Conservation (phyloP, 2,329 filamentous ascomycete genomes). For the Gnomoniopsis smithogilvyi region DNA sequence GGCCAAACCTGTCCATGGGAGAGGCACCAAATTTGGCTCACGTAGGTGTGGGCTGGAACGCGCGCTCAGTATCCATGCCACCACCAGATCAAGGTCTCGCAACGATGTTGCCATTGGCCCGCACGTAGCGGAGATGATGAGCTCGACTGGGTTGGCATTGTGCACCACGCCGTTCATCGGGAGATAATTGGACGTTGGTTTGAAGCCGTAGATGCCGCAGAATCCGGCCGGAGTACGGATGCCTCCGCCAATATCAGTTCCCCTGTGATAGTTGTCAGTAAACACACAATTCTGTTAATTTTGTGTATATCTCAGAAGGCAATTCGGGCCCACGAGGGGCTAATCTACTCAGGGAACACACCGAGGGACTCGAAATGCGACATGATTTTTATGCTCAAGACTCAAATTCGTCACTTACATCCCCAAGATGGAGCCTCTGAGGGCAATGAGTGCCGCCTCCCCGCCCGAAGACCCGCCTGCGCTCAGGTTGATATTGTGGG, state of each 20-base stretch:
- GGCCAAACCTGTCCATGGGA: slow-evolving; percentile 30
- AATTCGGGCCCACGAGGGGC: no score
- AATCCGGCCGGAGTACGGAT: slow-evolving; percentile 6
- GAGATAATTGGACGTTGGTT: not conserved
- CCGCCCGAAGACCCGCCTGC: slow-evolving; percentile 66
- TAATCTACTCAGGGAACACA: no score
- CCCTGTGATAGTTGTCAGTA: slow-evolving; percentile 13
- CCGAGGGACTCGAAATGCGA: no score
- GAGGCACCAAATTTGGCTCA: slow-evolving; percentile 27
- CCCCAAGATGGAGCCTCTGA: slow-evolving; percentile 22
- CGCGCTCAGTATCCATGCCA: slow-evolving; percentile 20
- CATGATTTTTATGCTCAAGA: no score
- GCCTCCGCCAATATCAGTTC: slow-evolving; percentile 35
- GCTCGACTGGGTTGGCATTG: slow-evolving; percentile 25
- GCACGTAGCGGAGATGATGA: slow-evolving; percentile 31
- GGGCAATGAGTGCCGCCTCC: slow-evolving; percentile 36
- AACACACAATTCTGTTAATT: slow-evolving; percentile 25
- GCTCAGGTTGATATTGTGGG: slow-evolving; percentile 55
- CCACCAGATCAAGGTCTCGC: slow-evolving; percentile 33
- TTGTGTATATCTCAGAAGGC: slow-evolving; percentile 21
- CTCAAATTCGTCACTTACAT: not conserved
- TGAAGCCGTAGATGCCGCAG: slow-evolving; percentile 6
- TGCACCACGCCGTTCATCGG: slow-evolving; percentile 24
- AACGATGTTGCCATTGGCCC: slow-evolving; percentile 32
- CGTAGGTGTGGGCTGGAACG: slow-evolving; percentile 24